Evolutionary conservation across 2,329 filamentous ascomycete genomes (phyloP).

Genomic region (Colletotrichum spaethianum): DNA sequence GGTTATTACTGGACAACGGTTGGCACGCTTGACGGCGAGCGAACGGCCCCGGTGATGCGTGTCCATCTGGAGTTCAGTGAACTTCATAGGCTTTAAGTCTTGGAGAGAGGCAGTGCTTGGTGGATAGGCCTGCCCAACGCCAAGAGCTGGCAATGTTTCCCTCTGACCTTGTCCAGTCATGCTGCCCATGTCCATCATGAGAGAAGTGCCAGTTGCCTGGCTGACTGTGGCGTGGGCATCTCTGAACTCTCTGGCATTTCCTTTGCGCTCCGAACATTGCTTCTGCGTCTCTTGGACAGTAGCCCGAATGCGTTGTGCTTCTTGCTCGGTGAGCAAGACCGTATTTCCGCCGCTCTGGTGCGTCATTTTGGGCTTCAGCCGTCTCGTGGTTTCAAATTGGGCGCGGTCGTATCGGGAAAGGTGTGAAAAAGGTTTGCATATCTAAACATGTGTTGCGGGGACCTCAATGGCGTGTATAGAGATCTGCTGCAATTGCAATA

Average conservation of each 20-base stretch:
- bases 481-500: neutral
- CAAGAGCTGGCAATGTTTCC: constrained; percentile 48
- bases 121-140: constrained; percentile 46
- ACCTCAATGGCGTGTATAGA: neutral
- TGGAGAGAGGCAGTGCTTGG: constrained; percentile 44
- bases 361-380: neutral
- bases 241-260: constrained; percentile 28
- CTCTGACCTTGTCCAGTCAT: constrained; percentile 42
- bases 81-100: constrained; percentile 45
- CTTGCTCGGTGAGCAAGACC: constrained; percentile 51
- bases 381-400: neutral
- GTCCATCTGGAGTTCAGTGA: constrained; percentile 47
- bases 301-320: constrained; percentile 48
- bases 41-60: constrained; percentile 49
- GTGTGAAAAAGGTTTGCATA: neutral
- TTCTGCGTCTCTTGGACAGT: constrained; percentile 44
- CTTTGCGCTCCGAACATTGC: constrained; percentile 44
- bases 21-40: constrained; percentile 46
- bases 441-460: too few relatives aligned
- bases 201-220: constrained; percentile 42
- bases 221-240: constrained; percentile 33
- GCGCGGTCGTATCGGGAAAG: neutral
- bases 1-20: constrained; percentile 45
- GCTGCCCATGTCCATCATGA: constrained; percentile 52
- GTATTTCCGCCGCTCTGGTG: constrained; percentile 43